These are phyloP conservation scores for Colletotrichum horii DNA, from an alignment of 2,329 filamentous ascomycete species.

Conservation along the genomic window DNA sequence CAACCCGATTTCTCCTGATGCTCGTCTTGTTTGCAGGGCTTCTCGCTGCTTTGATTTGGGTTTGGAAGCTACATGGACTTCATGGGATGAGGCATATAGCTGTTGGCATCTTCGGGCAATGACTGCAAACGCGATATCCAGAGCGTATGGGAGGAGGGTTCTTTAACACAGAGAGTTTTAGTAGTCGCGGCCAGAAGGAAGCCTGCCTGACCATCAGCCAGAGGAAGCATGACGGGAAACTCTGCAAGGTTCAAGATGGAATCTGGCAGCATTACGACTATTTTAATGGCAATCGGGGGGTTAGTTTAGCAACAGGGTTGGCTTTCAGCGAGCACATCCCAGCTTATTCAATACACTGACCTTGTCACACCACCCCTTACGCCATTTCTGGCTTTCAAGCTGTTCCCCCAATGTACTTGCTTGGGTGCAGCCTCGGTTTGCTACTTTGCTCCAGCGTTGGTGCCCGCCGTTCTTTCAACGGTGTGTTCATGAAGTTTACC, in stretches of 20 bases:
- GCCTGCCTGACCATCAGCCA: not conserved
- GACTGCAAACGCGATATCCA: not conserved
- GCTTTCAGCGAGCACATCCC: not conserved
- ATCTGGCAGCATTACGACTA: not conserved
- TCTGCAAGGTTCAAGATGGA: not conserved
- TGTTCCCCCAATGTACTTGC: not conserved
- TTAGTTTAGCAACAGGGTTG: not conserved
- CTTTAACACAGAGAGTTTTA: not conserved
- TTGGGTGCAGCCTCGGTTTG: not conserved
- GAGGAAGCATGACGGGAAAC: not conserved
- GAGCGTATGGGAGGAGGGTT: not conserved
- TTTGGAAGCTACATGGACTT: not conserved
- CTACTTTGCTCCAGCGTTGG: not conserved
- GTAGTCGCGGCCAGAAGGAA: not conserved
- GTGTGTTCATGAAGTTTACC: not conserved
- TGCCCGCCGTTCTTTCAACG: not conserved
- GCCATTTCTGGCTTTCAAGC: not conserved
- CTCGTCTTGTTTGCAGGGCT: not conserved
- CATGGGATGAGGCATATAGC: not conserved
- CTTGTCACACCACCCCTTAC: not conserved
- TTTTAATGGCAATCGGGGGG: not conserved
- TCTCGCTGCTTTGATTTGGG: not conserved
- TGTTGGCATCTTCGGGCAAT: not conserved
- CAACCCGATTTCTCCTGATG: not conserved
- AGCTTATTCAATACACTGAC: not conserved